phyloP scores from a whole-genome alignment of 805 yeast species.

The Kazachstania viticola region DNA sequence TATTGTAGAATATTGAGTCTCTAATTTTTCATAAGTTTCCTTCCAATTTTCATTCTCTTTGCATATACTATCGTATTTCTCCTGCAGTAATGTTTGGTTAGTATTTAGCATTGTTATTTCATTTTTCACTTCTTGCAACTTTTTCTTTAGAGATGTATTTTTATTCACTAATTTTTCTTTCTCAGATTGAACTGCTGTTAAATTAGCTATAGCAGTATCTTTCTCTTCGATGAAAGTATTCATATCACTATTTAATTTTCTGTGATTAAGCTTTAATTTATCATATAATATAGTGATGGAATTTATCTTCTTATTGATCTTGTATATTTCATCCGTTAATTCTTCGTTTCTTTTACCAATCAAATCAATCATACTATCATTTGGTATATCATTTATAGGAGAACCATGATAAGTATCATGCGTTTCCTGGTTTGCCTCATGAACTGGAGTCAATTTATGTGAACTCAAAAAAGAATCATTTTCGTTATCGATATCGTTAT shows the following conservation, averaged over 20 bases:
- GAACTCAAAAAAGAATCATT: slow-evolving; percentile 2
- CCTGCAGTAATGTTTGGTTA: slow-evolving; percentile 19
- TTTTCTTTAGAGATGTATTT: slow-evolving; percentile 9
- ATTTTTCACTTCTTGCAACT: slow-evolving; percentile 12
- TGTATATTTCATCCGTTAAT: slow-evolving; percentile 11
- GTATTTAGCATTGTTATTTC: slow-evolving; percentile 21
- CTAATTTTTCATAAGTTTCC: slow-evolving; percentile 1
- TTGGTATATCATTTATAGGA: too few relatives aligned
- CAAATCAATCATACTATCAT: slow-evolving; percentile 5
- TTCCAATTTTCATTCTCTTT: slow-evolving; percentile 9
- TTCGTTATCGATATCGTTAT: not conserved
- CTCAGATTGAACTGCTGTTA: slow-evolving; percentile 4
- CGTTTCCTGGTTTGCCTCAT: slow-evolving; percentile 2
- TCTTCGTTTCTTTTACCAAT: slow-evolving; percentile 15
- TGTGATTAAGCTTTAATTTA: slow-evolving; percentile 5
- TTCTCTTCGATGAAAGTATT: slow-evolving; percentile 7
- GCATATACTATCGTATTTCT: slow-evolving; percentile 14
- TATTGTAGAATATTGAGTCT: not conserved
- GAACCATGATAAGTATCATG: too few relatives aligned
- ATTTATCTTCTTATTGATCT: slow-evolving; percentile 12
- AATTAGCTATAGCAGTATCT: slow-evolving; percentile 2
- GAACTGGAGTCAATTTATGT: slow-evolving; percentile 16
- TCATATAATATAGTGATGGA: slow-evolving; percentile 9
- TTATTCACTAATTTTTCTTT: slow-evolving; percentile 6
- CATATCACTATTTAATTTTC: slow-evolving; percentile 3